A percentile compares a stretch with the other conserved stretches of the same genome.
These are phyloP conservation scores for Alternaria arborescens DNA, from an alignment of 2,329 filamentous ascomycete genomes.

Conservation along the genomic window DNA sequence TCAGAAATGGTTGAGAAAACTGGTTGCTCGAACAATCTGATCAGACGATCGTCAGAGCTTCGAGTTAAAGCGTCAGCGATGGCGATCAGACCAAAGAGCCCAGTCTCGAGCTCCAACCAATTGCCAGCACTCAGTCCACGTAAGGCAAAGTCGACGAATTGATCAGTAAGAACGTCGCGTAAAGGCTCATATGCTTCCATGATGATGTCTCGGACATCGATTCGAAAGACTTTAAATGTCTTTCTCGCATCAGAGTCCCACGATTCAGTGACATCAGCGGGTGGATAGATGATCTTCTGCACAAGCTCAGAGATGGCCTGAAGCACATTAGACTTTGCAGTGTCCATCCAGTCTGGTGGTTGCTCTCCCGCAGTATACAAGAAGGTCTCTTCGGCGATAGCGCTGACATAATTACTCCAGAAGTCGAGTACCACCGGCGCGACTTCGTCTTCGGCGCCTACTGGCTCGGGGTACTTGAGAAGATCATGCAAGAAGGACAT, in stretches of 20 bases:
- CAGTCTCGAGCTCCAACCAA: constrained; percentile 63
- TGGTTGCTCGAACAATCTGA: constrained; percentile 70
- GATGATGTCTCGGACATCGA: constrained; percentile 81
- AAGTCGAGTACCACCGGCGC: constrained; percentile 80
- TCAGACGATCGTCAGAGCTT: constrained; percentile 66
- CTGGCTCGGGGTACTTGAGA: constrained; percentile 70
- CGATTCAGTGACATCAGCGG: constrained; percentile 62
- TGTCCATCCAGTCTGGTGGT: constrained; percentile 63
- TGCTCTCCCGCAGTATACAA: constrained; percentile 44
- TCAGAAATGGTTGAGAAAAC: constrained; percentile 61
- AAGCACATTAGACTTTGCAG: constrained; percentile 67
- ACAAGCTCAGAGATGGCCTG: constrained; percentile 72
- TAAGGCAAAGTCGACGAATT: constrained; percentile 57
- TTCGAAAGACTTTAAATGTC: constrained; percentile 75
- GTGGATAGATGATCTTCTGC: constrained; percentile 74
- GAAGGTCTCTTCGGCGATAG: constrained; percentile 64
- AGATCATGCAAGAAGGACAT: constrained; percentile 67
- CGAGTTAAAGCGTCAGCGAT: constrained; percentile 72
- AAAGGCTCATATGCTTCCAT: constrained; percentile 72
- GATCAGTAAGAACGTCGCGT: constrained; percentile 56
- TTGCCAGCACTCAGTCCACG: constrained; percentile 51
- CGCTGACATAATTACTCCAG: constrained; percentile 80
- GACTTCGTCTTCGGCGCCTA: constrained; percentile 76
- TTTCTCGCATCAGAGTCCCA: constrained; percentile 77
- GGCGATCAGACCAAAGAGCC: constrained; percentile 69